phyloP scores from a whole-genome alignment of 2,329 filamentous ascomycete species.

The Hymenoscyphus fraxineus region DNA sequence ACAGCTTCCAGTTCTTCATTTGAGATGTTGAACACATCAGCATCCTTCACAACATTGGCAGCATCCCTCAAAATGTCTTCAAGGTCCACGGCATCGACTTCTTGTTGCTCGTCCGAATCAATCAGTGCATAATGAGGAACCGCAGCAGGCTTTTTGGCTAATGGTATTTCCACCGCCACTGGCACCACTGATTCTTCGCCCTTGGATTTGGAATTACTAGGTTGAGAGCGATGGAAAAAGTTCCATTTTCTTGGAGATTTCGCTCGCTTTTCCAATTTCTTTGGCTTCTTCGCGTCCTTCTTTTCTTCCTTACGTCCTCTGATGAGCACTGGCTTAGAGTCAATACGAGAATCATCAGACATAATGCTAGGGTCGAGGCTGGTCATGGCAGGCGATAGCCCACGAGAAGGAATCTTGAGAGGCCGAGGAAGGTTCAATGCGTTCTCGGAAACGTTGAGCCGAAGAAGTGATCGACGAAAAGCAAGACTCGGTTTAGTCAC shows the following conservation, averaged over 20 bases:
- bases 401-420: constrained; percentile 42
- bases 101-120: constrained; percentile 47
- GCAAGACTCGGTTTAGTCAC: constrained; percentile 51
- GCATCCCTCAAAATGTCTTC: constrained; percentile 48
- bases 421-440: constrained; percentile 50
- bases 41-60: constrained; percentile 30
- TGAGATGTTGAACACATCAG: constrained; percentile 30
- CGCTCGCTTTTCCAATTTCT: constrained; percentile 48
- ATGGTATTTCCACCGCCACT: constrained; percentile 42
- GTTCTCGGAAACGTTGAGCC: constrained; percentile 44
- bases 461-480: constrained; percentile 52
- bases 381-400: constrained; percentile 47
- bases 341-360: constrained; percentile 51
- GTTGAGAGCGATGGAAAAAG: constrained; percentile 55
- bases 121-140: constrained; percentile 60
- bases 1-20: constrained; percentile 32
- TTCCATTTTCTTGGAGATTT: constrained; percentile 59
- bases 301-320: constrained; percentile 20
- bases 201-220: constrained; percentile 28
- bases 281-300: constrained; percentile 10
- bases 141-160: constrained; percentile 38
- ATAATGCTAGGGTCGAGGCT: constrained; percentile 55
- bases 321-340: constrained; percentile 40
- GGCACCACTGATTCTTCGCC: constrained; percentile 46
- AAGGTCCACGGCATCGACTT: constrained; percentile 35